Evolutionary conservation across 768 basidiomycete species (phyloP), one percentile per base, ranked within the genome.

Genomic region (Russula vinacea): DNA sequence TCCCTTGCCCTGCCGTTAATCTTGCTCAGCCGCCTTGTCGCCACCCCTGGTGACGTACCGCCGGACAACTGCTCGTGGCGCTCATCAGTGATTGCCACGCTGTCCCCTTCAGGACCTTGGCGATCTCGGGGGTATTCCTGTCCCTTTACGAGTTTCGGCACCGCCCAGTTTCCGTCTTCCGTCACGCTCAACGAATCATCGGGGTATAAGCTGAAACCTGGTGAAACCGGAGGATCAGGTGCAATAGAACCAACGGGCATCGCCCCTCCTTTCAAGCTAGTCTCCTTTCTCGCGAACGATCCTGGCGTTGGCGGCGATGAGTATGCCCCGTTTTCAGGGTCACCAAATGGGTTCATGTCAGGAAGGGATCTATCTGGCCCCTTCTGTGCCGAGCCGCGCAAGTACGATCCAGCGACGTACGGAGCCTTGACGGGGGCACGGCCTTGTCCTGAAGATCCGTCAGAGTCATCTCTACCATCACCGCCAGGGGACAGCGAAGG

Each of bases 121-220:
- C 32, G 8, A 14, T 39, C 42, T 13, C 22, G 22, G 2, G 2
- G 10, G n/a, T 22, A 37, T 35, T 3, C 32, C 19, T 62, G 67
- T 58, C 64, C 73, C 35, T 53, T 70, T 54, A 44, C 69, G 54
- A 19, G 70, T 39, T 37, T 49, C 47, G 51, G 40, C 42, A 50
- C 73, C 65, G 70, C 72, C 45, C 68, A 58, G 55, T 60, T 19
- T 68, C 62, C 72, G 55, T 77, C 76, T 17, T 80, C 82, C 5
- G 81, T 78, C 45, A 86, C 77, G 64, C 85, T 87, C 74, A 87
- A 76, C 9, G 86, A 89, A 73, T 89, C 88, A 62, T 90, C 88
- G 5, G 88, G 87, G 70, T 84, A 87, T 61, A 89, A 69, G 9
- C 85, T 87, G 14, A 83, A 83, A 67, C 83, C 84, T 11, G 86